A percentile compares a stretch with the other conserved stretches of the same genome.
Evolutionary conservation across 2,329 filamentous ascomycete genomes (phyloP).

Genomic region (Thermothelomyces thermophilus): DNA sequence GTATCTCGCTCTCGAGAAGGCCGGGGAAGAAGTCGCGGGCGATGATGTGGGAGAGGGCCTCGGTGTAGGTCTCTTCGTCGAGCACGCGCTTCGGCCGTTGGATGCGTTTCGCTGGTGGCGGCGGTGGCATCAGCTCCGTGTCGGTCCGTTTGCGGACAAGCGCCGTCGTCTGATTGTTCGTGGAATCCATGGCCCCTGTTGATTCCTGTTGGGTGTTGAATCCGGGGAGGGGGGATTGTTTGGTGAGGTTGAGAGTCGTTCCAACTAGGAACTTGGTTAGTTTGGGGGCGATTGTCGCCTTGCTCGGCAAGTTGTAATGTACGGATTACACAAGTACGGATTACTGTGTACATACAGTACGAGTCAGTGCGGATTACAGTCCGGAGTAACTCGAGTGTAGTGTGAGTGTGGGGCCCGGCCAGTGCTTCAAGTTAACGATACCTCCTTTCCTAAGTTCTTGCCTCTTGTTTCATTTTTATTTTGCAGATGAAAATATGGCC

Average conservation of each 20-base stretch:
- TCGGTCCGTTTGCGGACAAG: constrained; percentile 64
- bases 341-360: no score
- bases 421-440: no score
- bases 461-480: no score
- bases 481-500: no score
- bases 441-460: no score
- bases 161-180: constrained; percentile 41
- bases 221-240: neutral
- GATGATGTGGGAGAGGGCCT: constrained; percentile 87
- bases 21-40: constrained; percentile 96
- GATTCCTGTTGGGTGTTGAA: neutral
- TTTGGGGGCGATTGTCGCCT: no score
- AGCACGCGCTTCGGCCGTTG: constrained; percentile 83
- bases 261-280: neutral
- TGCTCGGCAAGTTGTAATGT: no score
- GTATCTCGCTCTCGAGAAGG: constrained; percentile 73
- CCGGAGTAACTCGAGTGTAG: no score
- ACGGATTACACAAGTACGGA: no score
- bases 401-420: no score
- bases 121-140: constrained; percentile 77
- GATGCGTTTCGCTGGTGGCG: constrained; percentile 77
- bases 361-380: no score
- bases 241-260: neutral
- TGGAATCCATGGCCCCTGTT: constrained; percentile 34
- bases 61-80: constrained; percentile 89